phyloP scores from a whole-genome alignment of 768 basidiomycete species.

The Boletus sensibilis region DNA sequence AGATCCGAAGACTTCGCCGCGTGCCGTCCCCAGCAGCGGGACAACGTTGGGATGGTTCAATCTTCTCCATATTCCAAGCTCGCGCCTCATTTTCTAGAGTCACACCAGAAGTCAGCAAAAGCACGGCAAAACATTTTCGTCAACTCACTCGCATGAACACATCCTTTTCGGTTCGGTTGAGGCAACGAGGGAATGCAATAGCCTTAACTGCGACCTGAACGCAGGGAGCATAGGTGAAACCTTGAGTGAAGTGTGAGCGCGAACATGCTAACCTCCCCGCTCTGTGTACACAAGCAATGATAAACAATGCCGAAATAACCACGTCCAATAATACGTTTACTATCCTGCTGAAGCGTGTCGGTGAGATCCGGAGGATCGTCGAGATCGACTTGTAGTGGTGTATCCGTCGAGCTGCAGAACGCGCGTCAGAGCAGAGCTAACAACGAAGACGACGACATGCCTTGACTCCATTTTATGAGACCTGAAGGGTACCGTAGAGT shows the following conservation, averaged over 20 bases:
- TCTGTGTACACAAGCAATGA: not conserved
- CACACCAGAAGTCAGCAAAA: not conserved
- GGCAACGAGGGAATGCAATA: not conserved
- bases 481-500: not conserved
- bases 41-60: slow-evolving; percentile 11
- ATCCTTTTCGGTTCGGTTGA: not conserved
- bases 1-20: not conserved
- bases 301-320: not conserved
- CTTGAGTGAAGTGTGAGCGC: no score
- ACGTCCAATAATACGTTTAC: not conserved
- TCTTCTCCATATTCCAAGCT: slow-evolving; percentile 7
- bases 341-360: not conserved
- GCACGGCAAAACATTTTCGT: not conserved
- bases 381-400: not conserved
- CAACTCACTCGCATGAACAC: not conserved
- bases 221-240: not conserved
- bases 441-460: not conserved
- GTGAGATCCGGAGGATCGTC: not conserved
- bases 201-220: slow-evolving; percentile 8
- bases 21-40: slow-evolving; percentile 1
- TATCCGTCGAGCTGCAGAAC: not conserved
- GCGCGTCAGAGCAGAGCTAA: not conserved
- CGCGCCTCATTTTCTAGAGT: slow-evolving; percentile 6
- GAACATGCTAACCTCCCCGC: not conserved
- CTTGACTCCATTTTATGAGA: not conserved